A percentile compares a stretch with the other conserved stretches of the same genome.
Conservation (phyloP, 768 basidiomycete genomes). For the Kwoniella bestiolae region DNA sequence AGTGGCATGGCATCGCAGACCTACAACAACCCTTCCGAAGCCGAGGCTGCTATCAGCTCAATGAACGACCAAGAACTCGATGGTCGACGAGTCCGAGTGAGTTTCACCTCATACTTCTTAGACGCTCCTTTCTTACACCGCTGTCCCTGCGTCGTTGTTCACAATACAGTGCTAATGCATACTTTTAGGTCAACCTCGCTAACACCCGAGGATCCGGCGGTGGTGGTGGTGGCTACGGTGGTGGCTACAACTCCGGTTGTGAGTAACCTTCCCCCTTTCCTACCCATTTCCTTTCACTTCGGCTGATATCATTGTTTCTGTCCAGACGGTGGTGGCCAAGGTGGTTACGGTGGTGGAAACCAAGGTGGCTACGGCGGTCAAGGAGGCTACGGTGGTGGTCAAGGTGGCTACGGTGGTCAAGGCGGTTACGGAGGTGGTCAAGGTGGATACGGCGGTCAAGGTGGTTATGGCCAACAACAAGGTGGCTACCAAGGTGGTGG, state of each 20-base stretch:
- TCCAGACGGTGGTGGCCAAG: conserved; percentile 42
- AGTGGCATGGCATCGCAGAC: conserved; percentile 36
- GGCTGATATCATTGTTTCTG: background rate
- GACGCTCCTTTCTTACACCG: no score
- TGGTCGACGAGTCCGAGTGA: conserved; percentile 79
- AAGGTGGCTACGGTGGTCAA: conserved; percentile 52
- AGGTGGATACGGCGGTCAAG: conserved; percentile 48
- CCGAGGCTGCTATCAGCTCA: conserved; percentile 71
- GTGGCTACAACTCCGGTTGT: conserved; percentile 46
- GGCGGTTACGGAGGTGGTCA: conserved; percentile 37
- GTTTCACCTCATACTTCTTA: no score
- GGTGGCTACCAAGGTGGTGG: conserved; percentile 61
- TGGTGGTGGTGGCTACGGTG: conserved; percentile 51
- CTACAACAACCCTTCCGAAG: conserved; percentile 64
- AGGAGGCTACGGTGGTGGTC: conserved; percentile 46
- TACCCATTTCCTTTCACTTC: background rate
- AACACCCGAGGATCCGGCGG: conserved; percentile 57
- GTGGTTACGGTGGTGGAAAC: conserved; percentile 57
- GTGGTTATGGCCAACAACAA: conserved; percentile 49
- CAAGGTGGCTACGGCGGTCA: conserved; percentile 52
- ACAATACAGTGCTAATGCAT: background rate
- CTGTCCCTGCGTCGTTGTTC: background rate
- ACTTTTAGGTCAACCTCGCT: conserved; percentile 64
- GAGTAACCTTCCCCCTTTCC: conserved; percentile 66
- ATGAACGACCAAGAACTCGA: conserved; percentile 93